Conservation (phyloP, 169 alveolate genomes). For the Plasmodium gonderi region DNA sequence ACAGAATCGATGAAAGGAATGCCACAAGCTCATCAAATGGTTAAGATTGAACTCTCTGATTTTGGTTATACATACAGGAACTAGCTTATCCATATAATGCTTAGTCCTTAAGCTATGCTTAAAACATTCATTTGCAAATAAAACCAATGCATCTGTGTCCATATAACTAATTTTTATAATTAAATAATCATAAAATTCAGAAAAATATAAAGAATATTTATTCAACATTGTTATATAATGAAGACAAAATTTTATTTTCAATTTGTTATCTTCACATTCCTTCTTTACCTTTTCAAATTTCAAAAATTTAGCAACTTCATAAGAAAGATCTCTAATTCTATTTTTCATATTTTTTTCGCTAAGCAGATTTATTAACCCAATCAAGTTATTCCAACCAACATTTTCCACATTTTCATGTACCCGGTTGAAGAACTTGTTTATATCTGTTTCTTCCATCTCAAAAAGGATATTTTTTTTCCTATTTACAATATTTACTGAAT, state of each 20-base stretch:
- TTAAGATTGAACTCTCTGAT: neutral
- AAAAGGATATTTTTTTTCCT: neutral
- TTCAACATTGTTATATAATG: slow-evolving; percentile 16
- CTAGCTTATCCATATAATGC: slow-evolving; percentile 30
- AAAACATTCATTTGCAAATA: slow-evolving; percentile 22
- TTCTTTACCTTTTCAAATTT: neutral
- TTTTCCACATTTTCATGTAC: neutral
- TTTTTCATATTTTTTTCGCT: slow-evolving; percentile 12
- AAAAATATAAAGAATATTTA: slow-evolving; percentile 10
- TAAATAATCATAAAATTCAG: slow-evolving; percentile 41
- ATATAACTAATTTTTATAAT: neutral
- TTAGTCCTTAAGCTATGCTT: slow-evolving; percentile 54
- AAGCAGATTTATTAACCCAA: neutral
- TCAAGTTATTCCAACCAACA: neutral
- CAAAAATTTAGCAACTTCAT: slow-evolving; percentile 8
- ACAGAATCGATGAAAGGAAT: slow-evolving; percentile 59
- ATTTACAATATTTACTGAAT: neutral
- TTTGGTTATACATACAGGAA: slow-evolving; percentile 4
- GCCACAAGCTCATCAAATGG: neutral
- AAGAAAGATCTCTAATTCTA: slow-evolving; percentile 29
- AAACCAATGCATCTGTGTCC: neutral
- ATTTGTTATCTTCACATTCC: neutral
- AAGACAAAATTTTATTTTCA: slow-evolving; percentile 4
- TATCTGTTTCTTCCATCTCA: neutral
- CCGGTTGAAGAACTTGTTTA: neutral